Evolutionary conservation across 352 stramenopile species (phyloP).

Genomic region (Thraustochytrium sp.): DNA sequence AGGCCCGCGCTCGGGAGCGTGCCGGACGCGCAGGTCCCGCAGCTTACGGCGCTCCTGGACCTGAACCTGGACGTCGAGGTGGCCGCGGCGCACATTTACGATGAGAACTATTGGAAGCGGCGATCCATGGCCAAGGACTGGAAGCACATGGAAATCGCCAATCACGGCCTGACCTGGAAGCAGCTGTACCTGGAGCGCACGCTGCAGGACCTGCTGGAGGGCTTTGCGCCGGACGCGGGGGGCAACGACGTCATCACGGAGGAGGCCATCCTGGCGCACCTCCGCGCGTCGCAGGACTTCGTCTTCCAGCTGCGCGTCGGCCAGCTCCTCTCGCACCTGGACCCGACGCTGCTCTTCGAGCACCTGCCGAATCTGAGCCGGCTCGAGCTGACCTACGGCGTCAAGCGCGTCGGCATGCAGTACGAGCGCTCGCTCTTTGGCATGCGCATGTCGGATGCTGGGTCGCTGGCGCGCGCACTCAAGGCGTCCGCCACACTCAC

Average conservation of each 20-base stretch:
- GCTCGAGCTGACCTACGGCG: constrained; percentile 72
- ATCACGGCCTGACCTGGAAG: constrained; percentile 87
- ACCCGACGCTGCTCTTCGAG: constrained; percentile 72
- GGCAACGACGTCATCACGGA: constrained; percentile 8
- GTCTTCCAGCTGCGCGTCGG: constrained; percentile 78
- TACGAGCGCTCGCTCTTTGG: constrained; percentile 87
- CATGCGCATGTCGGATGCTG: constrained; percentile 88
- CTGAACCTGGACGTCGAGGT: constrained; percentile 71
- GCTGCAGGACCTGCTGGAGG: constrained; percentile 40
- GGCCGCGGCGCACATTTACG: constrained; percentile 70
- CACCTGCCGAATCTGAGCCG: constrained; percentile 78
- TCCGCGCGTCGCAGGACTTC: constrained; percentile 71
- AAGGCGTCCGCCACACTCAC: constrained; percentile 75
- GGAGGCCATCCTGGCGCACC: constrained; percentile 47
- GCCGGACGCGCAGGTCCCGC: constrained; percentile 16
- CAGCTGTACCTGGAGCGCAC: constrained; percentile 73
- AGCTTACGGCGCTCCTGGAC: constrained; percentile 55
- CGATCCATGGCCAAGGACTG: constrained; percentile 71
- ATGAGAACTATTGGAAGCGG: constrained; percentile 89
- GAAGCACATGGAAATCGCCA: constrained; percentile 77
- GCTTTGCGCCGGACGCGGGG: constrained; percentile 14
- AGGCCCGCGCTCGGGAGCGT: not conserved
- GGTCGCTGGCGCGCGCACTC: constrained; percentile 73
- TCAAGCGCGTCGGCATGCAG: constrained; percentile 85
- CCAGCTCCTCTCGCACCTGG: constrained; percentile 77